A percentile compares a stretch with the other conserved stretches of the same genome.
Conservation (phyloP, 1,284 basidiomycete genomes). For the Cryptococcus sp. region DNA sequence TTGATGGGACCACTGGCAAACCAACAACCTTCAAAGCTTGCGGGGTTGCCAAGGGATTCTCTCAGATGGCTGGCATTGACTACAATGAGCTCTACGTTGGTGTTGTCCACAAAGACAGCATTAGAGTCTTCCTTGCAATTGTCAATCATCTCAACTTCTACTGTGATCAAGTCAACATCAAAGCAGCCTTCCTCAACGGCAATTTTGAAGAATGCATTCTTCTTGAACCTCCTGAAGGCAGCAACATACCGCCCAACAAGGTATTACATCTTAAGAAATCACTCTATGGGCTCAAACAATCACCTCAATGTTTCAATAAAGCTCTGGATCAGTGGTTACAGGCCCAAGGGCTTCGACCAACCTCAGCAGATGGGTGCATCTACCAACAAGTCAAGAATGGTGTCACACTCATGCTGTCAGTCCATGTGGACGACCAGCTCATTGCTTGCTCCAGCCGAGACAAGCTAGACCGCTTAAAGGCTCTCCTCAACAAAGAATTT, state of each 20-base stretch:
- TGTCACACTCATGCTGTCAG: constrained; percentile 9
- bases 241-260: constrained; percentile 4
- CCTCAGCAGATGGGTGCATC: constrained; percentile 10
- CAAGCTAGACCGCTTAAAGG: constrained; percentile 17
- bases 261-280: constrained; percentile 19
- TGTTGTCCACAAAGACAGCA: constrained; percentile 24
- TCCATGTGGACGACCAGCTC: constrained; percentile 29
- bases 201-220: constrained; percentile 13
- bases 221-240: constrained; percentile 18
- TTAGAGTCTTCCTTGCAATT: constrained; percentile 18
- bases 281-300: constrained; percentile 27
- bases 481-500: constrained; percentile 13
- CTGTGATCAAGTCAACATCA: constrained; percentile 29
- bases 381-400: constrained; percentile 3
- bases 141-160: constrained; percentile 21
- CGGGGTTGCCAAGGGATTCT: constrained; percentile 13
- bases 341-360: constrained; percentile 9
- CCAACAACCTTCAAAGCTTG: constrained; percentile 11
- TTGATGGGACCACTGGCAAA: constrained; percentile 11
- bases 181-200: constrained; percentile 19
- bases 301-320: constrained; percentile 23
- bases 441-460: constrained; percentile 13
- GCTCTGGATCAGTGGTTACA: constrained; percentile 15
- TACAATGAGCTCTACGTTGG: constrained; percentile 17
- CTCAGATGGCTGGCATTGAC: constrained; percentile 15